phyloP scores from a whole-genome alignment of 495 filamentous ascomycete genomes.

The Alectoria sarmentosa region DNA sequence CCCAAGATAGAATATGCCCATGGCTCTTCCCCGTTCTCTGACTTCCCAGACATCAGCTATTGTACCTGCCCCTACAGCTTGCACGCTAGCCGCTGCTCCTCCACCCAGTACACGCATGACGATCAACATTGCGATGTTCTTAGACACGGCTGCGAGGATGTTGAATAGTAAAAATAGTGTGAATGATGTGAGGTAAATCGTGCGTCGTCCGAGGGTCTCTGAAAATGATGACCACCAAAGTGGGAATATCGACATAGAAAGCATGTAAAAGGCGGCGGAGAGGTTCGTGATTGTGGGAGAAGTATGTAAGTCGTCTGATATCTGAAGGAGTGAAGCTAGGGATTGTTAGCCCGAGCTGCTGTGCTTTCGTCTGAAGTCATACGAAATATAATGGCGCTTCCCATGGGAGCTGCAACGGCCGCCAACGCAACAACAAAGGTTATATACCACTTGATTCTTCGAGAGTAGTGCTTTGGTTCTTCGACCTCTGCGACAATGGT shows the following conservation, averaged over 20 bases:
- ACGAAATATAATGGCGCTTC: conserved; percentile 80
- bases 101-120: conserved; percentile 77
- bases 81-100: conserved; percentile 79
- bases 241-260: conserved; percentile 83
- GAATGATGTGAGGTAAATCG: conserved; percentile 82
- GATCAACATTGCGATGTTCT: conserved; percentile 77
- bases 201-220: conserved; percentile 72
- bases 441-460: conserved; percentile 75
- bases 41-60: conserved; percentile 89
- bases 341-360: not conserved
- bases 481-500: conserved; percentile 78
- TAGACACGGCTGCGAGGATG: conserved; percentile 62
- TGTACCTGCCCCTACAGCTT: conserved; percentile 84
- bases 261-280: conserved; percentile 82
- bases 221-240: conserved; percentile 94
- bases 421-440: conserved; percentile 73
- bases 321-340: conserved; percentile 62
- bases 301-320: conserved; percentile 57
- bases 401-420: conserved; percentile 72
- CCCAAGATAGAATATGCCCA: conserved; percentile 89
- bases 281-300: conserved; percentile 71
- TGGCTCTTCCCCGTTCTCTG: conserved; percentile 73
- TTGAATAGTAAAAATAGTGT: conserved; percentile 72
- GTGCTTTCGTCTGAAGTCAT: conserved; percentile 11
- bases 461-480: conserved; percentile 63